Evolutionary conservation across 345 rosid species (phyloP), one percentile per base, ranked within the genome.

Genomic region (Hypericum androsaemum): DNA sequence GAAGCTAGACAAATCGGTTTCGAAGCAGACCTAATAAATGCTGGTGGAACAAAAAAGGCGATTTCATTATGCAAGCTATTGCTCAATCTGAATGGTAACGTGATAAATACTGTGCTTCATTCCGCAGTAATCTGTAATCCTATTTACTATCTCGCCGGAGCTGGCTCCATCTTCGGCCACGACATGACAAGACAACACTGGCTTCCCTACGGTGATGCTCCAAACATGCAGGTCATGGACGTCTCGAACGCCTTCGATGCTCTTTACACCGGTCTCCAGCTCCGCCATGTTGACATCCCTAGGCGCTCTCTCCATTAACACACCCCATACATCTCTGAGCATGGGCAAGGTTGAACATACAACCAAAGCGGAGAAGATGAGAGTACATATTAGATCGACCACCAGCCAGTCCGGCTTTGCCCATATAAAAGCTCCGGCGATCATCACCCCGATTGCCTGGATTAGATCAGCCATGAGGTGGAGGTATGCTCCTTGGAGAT

Each of bases 201-300:
- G 47, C 72, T 79, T 82, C 60, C 94, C 94, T 2, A 54, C 64
- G 10, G 95, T 89, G 15, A 84, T 70, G 9, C 86, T 77, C 95
- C 97, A 86, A 7, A 89, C 78, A 53, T 84, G 97, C 39, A 89
- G 77, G 67, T 82, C 95, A 60, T 76, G 80, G 58, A 89, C 56
- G 14, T 59, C 50, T 28, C 55, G 58, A 57, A 86, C 88, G 43
- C 94, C 94, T 12, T 60, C 8, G 6, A 86, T 75, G 38, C 68
- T 47, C 13, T 49, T 76, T 6, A 89, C 63, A 10, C 74, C 83
- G 54, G 56, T 73, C 46, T 72, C 75, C 28, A 89, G 72, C 57
- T 36, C 73, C 35, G 40, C 64, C 3, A 79, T 53, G 39, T 84
- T 59, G 43, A 86, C 46, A 47, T 81, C 90, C 0, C 59, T 14